Percentiles rank a stretch among this genome's conserved stretches.
Conservation (phyloP, 441 rosid species). For the Gossypium lobatum region DNA sequence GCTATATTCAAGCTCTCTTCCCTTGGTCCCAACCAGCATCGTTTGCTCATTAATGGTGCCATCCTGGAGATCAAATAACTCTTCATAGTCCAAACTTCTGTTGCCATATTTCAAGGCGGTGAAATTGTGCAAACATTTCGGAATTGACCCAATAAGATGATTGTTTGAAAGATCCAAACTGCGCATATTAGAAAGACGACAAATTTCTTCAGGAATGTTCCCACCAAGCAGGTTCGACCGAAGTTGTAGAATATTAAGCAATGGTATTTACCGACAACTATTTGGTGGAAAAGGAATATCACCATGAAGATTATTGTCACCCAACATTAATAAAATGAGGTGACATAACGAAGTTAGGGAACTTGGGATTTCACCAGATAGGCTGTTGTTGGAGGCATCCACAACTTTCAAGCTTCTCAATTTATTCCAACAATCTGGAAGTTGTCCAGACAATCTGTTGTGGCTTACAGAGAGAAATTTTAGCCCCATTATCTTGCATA, state of each 20-base stretch:
- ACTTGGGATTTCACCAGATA: conserved; percentile 7
- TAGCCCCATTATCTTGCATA: background rate
- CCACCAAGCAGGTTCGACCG: background rate
- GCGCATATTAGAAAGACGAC: conserved; percentile 27
- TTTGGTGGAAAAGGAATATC: background rate
- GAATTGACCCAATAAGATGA: conserved; percentile 22
- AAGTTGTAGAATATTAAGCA: conserved; percentile 17
- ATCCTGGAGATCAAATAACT: conserved; percentile 5
- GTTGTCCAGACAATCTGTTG: background rate
- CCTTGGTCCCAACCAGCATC: conserved; percentile 12
- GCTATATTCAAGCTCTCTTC: conserved; percentile 12
- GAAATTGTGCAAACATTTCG: conserved; percentile 24
- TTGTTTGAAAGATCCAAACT: conserved; percentile 37
- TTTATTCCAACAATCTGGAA: background rate
- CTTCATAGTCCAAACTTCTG: background rate
- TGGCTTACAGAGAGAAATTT: background rate
- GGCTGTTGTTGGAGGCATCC: background rate
- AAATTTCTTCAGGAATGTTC: conserved; percentile 19
- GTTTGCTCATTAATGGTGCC: background rate
- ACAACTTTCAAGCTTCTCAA: background rate
- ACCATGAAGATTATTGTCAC: background rate
- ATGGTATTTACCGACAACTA: background rate
- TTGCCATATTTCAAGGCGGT: background rate
- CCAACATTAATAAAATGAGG: background rate
- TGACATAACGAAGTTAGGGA: background rate